phyloP scores from a whole-genome alignment of 306 rosid species.

The Gillenia trifoliata region DNA sequence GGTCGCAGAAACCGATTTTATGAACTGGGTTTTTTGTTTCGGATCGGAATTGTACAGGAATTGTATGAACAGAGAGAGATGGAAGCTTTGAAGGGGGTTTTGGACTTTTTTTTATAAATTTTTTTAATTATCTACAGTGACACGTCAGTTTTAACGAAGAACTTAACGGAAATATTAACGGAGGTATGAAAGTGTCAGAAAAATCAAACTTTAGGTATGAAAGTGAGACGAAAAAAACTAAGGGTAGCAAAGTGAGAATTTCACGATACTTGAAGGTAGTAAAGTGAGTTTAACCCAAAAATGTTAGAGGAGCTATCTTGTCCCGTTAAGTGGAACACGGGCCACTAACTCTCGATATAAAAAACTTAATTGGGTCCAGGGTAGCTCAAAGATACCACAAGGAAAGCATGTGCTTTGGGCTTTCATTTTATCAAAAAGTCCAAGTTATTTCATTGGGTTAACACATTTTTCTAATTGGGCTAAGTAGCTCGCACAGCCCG shows the following conservation, averaged over 20 bases:
- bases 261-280: no score
- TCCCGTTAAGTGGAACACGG: background rate
- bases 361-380: background rate
- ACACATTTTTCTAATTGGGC: background rate
- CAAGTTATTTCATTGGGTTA: background rate
- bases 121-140: no score
- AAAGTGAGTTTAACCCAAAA: no score
- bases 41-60: background rate
- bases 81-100: background rate
- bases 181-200: no score
- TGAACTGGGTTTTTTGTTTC: conserved; percentile 3
- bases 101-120: no score
- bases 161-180: no score
- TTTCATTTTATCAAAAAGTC: background rate
- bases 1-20: background rate
- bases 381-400: background rate
- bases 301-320: background rate
- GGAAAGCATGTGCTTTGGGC: background rate
- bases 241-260: no score
- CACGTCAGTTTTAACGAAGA: no score
- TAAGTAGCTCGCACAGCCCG: no score
- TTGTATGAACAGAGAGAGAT: background rate
- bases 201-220: no score
- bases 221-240: no score
- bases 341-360: background rate